phyloP scores from a whole-genome alignment of 306 rosid genomes.

The Pyrus bretschneideri region DNA sequence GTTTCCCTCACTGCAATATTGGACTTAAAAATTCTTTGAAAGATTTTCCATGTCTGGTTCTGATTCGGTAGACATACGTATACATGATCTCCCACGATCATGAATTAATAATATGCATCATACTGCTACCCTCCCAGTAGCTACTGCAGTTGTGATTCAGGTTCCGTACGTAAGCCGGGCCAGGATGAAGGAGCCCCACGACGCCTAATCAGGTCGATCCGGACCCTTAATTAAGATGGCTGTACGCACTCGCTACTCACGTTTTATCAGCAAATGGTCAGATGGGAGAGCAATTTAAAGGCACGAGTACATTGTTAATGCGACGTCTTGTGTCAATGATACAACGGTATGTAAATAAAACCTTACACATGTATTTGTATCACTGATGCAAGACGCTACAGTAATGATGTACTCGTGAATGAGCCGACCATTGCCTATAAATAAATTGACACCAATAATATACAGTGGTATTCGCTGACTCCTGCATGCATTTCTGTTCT shows the following conservation, averaged over 20 bases:
- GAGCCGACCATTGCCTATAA: neutral
- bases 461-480: neutral
- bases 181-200: neutral
- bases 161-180: neutral
- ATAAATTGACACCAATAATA: neutral
- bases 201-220: neutral
- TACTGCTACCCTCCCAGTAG: neutral
- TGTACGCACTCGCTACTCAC: neutral
- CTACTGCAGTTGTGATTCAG: neutral
- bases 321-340: no score
- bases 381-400: no score
- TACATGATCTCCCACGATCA: neutral
- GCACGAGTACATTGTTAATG: no score
- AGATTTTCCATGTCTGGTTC: neutral
- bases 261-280: neutral
- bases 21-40: neutral
- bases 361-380: no score
- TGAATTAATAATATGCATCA: neutral
- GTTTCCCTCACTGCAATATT: neutral
- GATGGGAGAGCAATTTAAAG: neutral
- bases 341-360: no score
- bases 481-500: neutral
- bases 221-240: no score
- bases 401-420: neutral
- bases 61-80: neutral